These are phyloP conservation scores for Paraleonurus japonicus DNA, from an alignment of 257 asterid species.

Conservation along the genomic window DNA sequence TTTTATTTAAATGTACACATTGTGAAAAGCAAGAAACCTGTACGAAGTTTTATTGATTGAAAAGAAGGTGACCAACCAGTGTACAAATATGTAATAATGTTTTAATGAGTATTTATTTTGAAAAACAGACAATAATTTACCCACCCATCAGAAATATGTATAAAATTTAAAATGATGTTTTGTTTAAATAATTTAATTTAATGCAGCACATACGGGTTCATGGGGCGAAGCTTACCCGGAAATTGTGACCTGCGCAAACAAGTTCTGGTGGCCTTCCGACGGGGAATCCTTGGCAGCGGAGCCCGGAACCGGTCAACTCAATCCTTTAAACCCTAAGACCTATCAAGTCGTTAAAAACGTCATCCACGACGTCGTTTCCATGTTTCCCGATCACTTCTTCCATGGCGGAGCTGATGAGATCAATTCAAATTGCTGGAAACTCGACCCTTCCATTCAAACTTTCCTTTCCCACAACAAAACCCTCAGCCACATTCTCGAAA, in stretches of 20 bases:
- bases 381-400: slow-evolving; percentile 77
- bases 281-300: slow-evolving; percentile 66
- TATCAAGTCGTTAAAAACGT: slow-evolving; percentile 68
- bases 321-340: slow-evolving; percentile 68
- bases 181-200: too few relatives aligned
- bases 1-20: too few relatives aligned
- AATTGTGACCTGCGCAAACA: slow-evolving; percentile 66
- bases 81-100: too few relatives aligned
- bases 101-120: too few relatives aligned
- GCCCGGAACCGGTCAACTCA: slow-evolving; percentile 89
- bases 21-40: too few relatives aligned
- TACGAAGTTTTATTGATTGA: too few relatives aligned
- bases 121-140: too few relatives aligned
- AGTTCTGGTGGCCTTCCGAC: slow-evolving; percentile 86
- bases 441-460: slow-evolving; percentile 48
- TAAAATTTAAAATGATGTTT: too few relatives aligned
- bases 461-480: slow-evolving; percentile 60
- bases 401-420: slow-evolving; percentile 91
- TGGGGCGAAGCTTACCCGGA: slow-evolving; percentile 91
- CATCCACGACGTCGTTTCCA: slow-evolving; percentile 43
- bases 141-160: too few relatives aligned
- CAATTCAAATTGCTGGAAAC: slow-evolving; percentile 74
- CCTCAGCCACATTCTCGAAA: slow-evolving; percentile 64
- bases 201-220: slow-evolving; percentile 82
- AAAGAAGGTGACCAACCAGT: too few relatives aligned